phyloP scores from a whole-genome alignment of 164 flowering plant genomes.

The Echeveria elegans region DNA sequence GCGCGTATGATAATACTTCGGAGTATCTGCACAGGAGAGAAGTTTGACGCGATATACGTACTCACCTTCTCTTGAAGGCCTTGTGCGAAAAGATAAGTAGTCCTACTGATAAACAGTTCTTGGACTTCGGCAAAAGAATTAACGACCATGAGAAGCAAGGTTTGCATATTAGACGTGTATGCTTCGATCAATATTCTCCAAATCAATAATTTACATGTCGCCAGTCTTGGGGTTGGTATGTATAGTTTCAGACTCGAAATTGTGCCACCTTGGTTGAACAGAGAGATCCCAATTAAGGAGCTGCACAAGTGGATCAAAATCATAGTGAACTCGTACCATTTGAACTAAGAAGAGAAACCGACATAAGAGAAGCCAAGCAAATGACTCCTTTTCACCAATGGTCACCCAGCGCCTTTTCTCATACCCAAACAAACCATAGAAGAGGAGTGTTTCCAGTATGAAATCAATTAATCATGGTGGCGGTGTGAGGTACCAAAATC shows the following conservation, averaged over 20 bases:
- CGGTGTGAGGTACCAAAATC: too few species aligned
- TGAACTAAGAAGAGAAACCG: slow-evolving; percentile 75
- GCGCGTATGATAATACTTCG: slow-evolving; percentile 74
- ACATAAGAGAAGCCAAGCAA: slow-evolving; percentile 76
- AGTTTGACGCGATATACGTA: slow-evolving; percentile 83
- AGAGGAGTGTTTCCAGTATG: too few species aligned
- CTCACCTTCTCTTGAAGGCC: slow-evolving; percentile 63
- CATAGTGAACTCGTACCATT: slow-evolving; percentile 84
- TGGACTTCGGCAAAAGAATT: slow-evolving; percentile 93
- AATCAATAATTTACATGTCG: slow-evolving; percentile 80
- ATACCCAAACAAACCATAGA: too few species aligned
- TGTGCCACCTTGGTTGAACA: slow-evolving; percentile 17
- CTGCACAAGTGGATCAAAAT: slow-evolving; percentile 85
- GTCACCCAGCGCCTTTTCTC: too few species aligned
- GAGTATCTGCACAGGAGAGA: slow-evolving; percentile 80
- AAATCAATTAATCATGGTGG: too few species aligned
- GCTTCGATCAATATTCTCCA: slow-evolving; percentile 16
- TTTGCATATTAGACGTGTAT: slow-evolving; percentile 10
- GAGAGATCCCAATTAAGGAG: slow-evolving; percentile 87
- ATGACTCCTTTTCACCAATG: too few species aligned
- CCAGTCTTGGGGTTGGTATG: slow-evolving; percentile 82
- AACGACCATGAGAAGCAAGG: slow-evolving; percentile 78
- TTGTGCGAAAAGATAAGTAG: slow-evolving; percentile 86
- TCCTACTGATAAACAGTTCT: slow-evolving; percentile 75
- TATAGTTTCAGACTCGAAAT: too few species aligned